phyloP scores from a whole-genome alignment of 2,329 filamentous ascomycete genomes.

The Biscogniauxia sp. region DNA sequence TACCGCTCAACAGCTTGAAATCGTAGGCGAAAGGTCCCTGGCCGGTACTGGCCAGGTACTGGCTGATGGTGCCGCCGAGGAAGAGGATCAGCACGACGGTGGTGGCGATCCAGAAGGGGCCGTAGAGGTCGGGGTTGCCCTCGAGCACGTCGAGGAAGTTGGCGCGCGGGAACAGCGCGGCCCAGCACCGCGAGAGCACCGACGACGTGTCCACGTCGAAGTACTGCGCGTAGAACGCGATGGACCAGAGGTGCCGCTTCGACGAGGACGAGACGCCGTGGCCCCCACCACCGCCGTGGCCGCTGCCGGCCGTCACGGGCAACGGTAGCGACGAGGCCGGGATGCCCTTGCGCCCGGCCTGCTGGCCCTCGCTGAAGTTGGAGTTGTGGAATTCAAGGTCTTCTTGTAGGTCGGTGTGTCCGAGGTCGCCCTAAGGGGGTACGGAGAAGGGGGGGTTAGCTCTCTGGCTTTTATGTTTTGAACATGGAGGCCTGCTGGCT shows the following conservation, averaged over 20 bases:
- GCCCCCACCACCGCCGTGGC: conserved; percentile 30
- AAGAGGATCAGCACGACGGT: conserved; percentile 96
- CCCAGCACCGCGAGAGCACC: conserved; percentile 81
- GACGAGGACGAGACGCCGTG: conserved; percentile 33
- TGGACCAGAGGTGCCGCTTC: conserved; percentile 89
- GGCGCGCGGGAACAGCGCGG: conserved; percentile 83
- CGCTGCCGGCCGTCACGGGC: conserved; percentile 49
- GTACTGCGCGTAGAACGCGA: conserved; percentile 95
- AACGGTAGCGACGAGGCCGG: conserved; percentile 53
- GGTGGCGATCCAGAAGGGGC: conserved; percentile 97
- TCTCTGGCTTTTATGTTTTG: background rate
- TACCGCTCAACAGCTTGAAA: conserved; percentile 82
- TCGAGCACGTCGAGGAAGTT: conserved; percentile 98
- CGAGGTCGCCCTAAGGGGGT: conserved; percentile 76
- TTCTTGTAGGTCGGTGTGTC: conserved; percentile 96
- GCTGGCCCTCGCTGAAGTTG: conserved; percentile 66
- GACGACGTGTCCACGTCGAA: conserved; percentile 97
- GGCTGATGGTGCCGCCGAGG: conserved; percentile 89
- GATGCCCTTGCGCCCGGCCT: conserved; percentile 53
- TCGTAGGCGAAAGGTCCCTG: conserved; percentile 83
- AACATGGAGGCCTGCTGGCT: background rate
- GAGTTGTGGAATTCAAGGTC: conserved; percentile 99
- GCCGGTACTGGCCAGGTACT: conserved; percentile 72
- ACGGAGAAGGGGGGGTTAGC: conserved; percentile 10
- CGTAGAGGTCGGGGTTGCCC: conserved; percentile 94